Conservation (phyloP, 345 rosid genomes). For the rapeseed (Brassica napus) region DNA sequence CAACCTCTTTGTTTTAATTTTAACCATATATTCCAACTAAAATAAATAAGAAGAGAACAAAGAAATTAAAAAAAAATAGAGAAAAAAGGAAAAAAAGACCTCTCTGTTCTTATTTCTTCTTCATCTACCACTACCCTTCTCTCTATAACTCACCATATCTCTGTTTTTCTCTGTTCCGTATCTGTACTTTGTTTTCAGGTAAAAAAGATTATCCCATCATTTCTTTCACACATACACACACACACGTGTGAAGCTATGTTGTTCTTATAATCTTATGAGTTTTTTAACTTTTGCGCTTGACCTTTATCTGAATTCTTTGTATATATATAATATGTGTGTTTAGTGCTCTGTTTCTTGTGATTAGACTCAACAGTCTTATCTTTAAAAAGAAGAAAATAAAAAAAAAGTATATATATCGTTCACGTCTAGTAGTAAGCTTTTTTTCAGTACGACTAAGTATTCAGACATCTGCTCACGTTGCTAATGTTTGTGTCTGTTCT, state of each 20-base stretch:
- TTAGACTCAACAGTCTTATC: conserved; percentile 27
- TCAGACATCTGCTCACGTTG: conserved; percentile 42
- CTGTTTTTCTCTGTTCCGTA: conserved; percentile 21
- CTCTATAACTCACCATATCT: conserved; percentile 17
- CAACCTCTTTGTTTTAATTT: too few species aligned
- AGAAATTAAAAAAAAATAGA: neutral
- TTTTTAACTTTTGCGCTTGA: conserved; percentile 23
- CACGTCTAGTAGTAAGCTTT: conserved; percentile 27
- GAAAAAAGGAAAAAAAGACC: neutral
- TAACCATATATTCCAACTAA: neutral
- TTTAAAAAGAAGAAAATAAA: neutral
- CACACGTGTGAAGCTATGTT: conserved; percentile 21
- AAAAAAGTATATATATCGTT: neutral
- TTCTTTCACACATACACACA: neutral
- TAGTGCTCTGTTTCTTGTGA: conserved; percentile 11
- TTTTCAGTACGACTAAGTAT: conserved; percentile 38
- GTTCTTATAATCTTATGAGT: conserved; percentile 7
- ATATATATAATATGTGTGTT: neutral
- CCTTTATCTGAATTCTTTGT: conserved; percentile 18
- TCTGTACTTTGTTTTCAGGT: conserved; percentile 25
- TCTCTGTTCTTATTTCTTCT: conserved; percentile 33
- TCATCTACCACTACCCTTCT: conserved; percentile 32
- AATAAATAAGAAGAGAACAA: neutral
- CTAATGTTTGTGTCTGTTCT: neutral
- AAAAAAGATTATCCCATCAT: neutral